Percentiles rank a stretch among this genome's conserved stretches.
Evolutionary conservation across 164 flowering plant species (phyloP).

Genomic region (Akebia trifoliata): DNA sequence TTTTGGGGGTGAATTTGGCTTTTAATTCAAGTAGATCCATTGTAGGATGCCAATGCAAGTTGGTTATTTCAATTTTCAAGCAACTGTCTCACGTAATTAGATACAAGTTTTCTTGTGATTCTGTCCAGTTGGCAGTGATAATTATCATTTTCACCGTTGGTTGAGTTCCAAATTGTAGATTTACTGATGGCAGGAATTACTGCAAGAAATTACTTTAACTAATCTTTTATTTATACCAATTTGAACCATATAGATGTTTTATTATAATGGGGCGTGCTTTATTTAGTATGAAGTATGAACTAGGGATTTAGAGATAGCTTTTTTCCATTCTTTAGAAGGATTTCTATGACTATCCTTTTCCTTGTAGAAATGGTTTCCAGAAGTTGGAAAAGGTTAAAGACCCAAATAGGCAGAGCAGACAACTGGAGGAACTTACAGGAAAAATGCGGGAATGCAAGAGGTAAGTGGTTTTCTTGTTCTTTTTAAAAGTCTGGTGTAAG

Average conservation of each 20-base stretch:
- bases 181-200: not conserved
- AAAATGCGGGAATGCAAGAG: constrained; percentile 95
- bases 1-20: not conserved
- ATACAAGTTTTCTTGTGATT: not conserved
- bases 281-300: too few relatives aligned
- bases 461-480: constrained; percentile 28
- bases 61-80: not conserved
- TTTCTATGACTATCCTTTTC: not conserved
- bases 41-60: too few relatives aligned
- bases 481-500: not conserved
- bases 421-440: constrained; percentile 82
- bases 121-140: not conserved
- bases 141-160: not conserved
- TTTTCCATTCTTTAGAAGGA: not conserved
- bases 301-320: not conserved
- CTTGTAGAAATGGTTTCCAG: constrained; percentile 82
- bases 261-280: too few relatives aligned
- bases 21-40: too few relatives aligned
- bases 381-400: constrained; percentile 90
- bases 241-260: not conserved
- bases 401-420: constrained; percentile 68
- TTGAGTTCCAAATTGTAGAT: not conserved
- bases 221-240: not conserved
- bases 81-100: not conserved
- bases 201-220: not conserved